These are phyloP conservation scores for Corymbia maculata DNA, from an alignment of 345 rosid genomes.

Conservation along the genomic window DNA sequence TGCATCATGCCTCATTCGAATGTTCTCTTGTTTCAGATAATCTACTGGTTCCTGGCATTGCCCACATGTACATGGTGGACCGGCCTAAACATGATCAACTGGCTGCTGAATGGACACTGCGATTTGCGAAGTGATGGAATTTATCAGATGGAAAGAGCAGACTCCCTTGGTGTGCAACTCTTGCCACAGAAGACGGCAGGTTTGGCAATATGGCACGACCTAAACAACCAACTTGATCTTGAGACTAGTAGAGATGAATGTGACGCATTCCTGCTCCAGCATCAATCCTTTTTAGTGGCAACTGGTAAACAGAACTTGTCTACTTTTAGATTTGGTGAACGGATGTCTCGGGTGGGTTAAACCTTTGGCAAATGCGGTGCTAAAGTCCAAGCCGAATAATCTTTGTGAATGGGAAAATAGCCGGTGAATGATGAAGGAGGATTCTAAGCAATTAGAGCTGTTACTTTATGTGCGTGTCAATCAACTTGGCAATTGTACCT, in stretches of 20 bases:
- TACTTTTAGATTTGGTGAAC: not conserved
- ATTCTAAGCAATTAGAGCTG: not conserved
- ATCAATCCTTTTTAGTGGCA: not conserved
- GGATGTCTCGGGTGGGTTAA: not conserved
- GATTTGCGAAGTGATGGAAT: constrained; percentile 60
- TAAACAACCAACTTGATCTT: not conserved
- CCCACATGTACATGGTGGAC: constrained; percentile 62
- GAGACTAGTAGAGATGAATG: not conserved
- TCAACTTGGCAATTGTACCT: not conserved
- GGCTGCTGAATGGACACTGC: constrained; percentile 81
- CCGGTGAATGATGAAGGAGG: not conserved
- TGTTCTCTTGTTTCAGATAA: constrained; percentile 32
- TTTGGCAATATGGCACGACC: not conserved
- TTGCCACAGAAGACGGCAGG: not conserved
- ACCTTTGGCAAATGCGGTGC: not conserved
- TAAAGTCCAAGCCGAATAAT: not conserved
- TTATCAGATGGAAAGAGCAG: not conserved
- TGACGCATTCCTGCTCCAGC: not conserved
- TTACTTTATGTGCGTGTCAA: not conserved
- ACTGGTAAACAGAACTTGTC: not conserved
- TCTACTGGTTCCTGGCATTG: constrained; percentile 51
- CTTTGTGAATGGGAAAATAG: not conserved
- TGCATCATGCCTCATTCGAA: not conserved
- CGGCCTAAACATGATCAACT: constrained; percentile 68
- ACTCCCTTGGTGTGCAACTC: not conserved